phyloP scores from a whole-genome alignment of 164 flowering plant genomes.

The Kingdonia uniflora region DNA sequence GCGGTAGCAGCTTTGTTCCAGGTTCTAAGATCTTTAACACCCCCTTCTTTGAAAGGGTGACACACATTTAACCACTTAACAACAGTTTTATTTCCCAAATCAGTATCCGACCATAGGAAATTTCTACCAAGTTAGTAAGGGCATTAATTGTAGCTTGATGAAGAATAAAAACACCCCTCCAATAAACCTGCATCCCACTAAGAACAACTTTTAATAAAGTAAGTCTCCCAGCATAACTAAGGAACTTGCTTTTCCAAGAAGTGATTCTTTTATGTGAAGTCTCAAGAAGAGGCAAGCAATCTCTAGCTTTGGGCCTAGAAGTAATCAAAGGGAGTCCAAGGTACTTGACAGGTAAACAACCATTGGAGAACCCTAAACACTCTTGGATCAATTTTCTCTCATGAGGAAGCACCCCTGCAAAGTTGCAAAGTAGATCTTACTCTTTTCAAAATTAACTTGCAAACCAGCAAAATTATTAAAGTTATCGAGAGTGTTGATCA shows the following conservation, averaged over 20 bases:
- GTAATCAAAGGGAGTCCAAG: background rate
- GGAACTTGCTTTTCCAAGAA: background rate
- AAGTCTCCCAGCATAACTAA: no score
- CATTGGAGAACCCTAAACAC: no score
- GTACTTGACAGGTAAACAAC: background rate
- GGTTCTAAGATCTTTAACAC: no score
- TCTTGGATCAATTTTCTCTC: background rate
- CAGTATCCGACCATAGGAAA: background rate
- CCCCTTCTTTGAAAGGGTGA: background rate
- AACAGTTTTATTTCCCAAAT: background rate
- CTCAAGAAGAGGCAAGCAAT: background rate
- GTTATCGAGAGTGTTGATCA: background rate
- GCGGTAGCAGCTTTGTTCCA: background rate
- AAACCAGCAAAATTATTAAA: background rate
- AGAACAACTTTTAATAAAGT: no score
- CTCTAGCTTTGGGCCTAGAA: background rate
- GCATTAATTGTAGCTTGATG: background rate
- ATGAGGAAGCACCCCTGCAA: background rate
- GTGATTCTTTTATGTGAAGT: background rate
- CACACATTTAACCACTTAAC: background rate
- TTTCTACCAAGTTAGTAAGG: background rate
- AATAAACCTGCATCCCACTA: background rate
- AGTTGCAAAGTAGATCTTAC: background rate
- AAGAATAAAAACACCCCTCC: background rate
- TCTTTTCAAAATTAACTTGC: background rate